Evolutionary conservation across 2,329 filamentous ascomycete species (phyloP), one percentile per base, ranked within the genome.

Genomic region (Fusarium newnesense): DNA sequence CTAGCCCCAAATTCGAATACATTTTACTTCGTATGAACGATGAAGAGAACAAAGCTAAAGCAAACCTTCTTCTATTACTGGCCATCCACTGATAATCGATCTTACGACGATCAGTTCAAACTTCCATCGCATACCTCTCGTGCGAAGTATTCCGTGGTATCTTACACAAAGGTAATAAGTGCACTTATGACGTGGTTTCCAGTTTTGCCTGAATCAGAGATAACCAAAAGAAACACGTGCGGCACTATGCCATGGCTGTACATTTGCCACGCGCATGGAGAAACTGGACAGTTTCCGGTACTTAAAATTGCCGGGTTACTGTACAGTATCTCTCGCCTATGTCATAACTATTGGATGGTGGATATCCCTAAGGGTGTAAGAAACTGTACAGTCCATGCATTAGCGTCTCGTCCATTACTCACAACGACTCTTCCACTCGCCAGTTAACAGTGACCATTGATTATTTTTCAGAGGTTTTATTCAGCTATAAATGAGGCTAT

Each of bases 381-480:
- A 12, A n/a, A 28, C 63, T 67, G 63, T 61, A 67, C 64, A 61
- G 64, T 67, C 9, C 34, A 19, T 47, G 53, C 63, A 39, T 67
- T 67, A 61, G 63, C 26, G 53, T 24, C 47, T 59, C 21, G 3
- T 19, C 9, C 13, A 26, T 34, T n/a, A 28, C n/a, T 59, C 24
- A 16, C 42, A 10, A 16, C 16, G 18, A n/a, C 19, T n/a, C 9
- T 32, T 36, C 18, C 15, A 2, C n/a, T 13, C 7, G 11, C n/a
- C 26, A 26, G n/a, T 10, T 5, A 32, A 5, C 12, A n/a, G 1
- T 9, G 7, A n/a, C 9, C 11, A 9, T 21, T 9, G 4, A 46
- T 18, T 4, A n/a, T 37, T 7, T 18, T 16, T n/a, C 18, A n/a
- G 3, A 5, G 13, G 13, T 10, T 15, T 6, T 12, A 15, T 9